Evolutionary conservation across 208 protist species (phyloP).

Genomic region (Strigomonas culicis): DNA sequence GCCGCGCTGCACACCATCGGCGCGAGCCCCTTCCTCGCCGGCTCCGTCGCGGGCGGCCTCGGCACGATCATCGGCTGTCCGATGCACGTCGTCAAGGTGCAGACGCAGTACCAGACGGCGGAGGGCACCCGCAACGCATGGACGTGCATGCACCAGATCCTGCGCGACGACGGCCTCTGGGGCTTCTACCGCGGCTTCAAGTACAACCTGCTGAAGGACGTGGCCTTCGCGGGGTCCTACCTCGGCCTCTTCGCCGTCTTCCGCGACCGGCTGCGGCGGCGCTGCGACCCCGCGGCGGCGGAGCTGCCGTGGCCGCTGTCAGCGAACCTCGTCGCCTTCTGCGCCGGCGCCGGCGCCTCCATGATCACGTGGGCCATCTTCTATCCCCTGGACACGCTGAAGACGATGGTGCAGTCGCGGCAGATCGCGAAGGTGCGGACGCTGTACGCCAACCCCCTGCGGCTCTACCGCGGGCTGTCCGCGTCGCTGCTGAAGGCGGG

Average conservation of each 20-base stretch:
- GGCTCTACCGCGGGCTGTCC: conserved; percentile 63
- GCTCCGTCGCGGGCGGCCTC: conserved; percentile 65
- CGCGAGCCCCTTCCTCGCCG: conserved; percentile 52
- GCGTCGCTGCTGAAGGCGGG: conserved; percentile 73
- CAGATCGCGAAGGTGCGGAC: conserved; percentile 20
- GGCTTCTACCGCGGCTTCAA: conserved; percentile 82
- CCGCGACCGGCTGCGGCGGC: neutral
- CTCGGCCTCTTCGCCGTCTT: conserved; percentile 66
- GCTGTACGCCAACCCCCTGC: conserved; percentile 19
- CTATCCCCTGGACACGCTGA: conserved; percentile 84
- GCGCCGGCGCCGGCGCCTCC: conserved; percentile 50
- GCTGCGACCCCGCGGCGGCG: neutral
- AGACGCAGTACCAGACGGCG: conserved; percentile 67
- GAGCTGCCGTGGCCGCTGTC: neutral
- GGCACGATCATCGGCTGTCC: conserved; percentile 87
- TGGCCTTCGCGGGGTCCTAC: conserved; percentile 70
- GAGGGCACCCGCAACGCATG: conserved; percentile 58
- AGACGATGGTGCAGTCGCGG: conserved; percentile 80
- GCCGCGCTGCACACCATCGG: conserved; percentile 19
- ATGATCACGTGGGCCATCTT: conserved; percentile 76
- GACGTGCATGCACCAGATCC: conserved; percentile 66
- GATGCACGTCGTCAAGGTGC: conserved; percentile 88
- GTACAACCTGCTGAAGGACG: conserved; percentile 71
- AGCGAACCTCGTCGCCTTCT: conserved; percentile 30
- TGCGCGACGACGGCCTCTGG: conserved; percentile 36